Evolutionary conservation across 2,329 filamentous ascomycete genomes (phyloP).

Genomic region (Paraphoma chrysanthemicola): DNA sequence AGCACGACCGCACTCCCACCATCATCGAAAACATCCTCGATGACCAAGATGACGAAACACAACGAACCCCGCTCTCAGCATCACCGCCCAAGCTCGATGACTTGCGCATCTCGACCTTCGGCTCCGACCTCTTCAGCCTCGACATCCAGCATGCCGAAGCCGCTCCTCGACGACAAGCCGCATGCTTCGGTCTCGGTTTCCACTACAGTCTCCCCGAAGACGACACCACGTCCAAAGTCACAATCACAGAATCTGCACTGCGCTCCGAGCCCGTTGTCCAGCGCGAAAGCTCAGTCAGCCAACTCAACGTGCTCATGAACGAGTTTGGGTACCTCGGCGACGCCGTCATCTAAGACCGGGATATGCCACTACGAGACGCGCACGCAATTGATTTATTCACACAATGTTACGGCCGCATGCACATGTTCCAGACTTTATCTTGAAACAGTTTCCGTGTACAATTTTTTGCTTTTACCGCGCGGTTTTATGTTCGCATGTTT

Average conservation of each 20-base stretch:
- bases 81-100: conserved; percentile 31
- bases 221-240: conserved; percentile 32
- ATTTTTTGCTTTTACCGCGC: neutral
- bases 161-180: conserved; percentile 35
- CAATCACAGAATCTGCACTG: conserved; percentile 28
- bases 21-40: conserved; percentile 11
- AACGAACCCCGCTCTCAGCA: conserved; percentile 14
- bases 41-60: conserved; percentile 11
- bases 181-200: conserved; percentile 43
- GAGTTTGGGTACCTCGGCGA: conserved; percentile 46
- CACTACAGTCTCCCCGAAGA: conserved; percentile 44
- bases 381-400: too few species aligned
- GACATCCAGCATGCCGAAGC: conserved; percentile 29
- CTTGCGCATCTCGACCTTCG: conserved; percentile 36
- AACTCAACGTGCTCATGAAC: conserved; percentile 33
- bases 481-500: neutral
- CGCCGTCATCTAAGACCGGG: conserved; percentile 35
- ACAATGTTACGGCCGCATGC: too few species aligned
- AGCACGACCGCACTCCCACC: conserved; percentile 4
- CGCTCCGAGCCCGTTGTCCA: conserved; percentile 16
- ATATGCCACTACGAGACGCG: neutral
- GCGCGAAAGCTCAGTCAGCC: conserved; percentile 30
- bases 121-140: conserved; percentile 37
- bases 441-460: neutral
- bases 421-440: neutral